Evolutionary conservation across 306 rosid genomes (phyloP), one percentile per base, ranked within the genome.

Genomic region (Vigna angularis): DNA sequence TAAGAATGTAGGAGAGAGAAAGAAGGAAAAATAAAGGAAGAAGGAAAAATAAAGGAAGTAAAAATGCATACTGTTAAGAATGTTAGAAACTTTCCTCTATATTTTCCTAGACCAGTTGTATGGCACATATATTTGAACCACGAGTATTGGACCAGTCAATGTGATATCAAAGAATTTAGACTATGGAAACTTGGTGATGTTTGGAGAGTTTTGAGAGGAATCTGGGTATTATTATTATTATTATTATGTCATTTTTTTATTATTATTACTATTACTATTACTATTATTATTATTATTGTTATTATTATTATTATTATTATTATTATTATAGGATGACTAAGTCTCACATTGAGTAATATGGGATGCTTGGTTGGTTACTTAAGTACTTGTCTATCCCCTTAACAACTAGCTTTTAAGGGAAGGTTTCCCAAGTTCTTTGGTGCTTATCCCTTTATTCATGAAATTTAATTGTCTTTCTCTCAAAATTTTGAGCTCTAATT

Each of bases 121-220:
- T 68, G 5, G 4, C 73, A 12, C 64, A 38, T 36, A 56, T 42
- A 53, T 70, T 72, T 68, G 53, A 22, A 40, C 24, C n/a, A 32
- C 53, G 14, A 63, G 17, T 15, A 55, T 24, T 49, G 79, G 48
- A 69, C 50, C 38, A 9, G 45, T 45, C 57, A 44, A 20, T 77
- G 47, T 2, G 50, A 40, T 57, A 14, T 18, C 48, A 58, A 68
- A 56, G 52, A 11, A 30, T 50, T 24, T n/a, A 56, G 53, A 53
- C 30, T 68, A 32, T 59, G 73, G 34, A 15, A 71, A 30, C 52
- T 66, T 53, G 82, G 26, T 26, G 57, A 77, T 32, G 56, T 82
- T 12, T 36, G 72, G 26, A 70, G 34, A 30, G 16, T 53, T 53
- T 53, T 17, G 24, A 8, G 3, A 53, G 26, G 58, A 13, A 53